Conservation (phyloP, 2,329 filamentous ascomycete species). For the Elsinoe ampelina region DNA sequence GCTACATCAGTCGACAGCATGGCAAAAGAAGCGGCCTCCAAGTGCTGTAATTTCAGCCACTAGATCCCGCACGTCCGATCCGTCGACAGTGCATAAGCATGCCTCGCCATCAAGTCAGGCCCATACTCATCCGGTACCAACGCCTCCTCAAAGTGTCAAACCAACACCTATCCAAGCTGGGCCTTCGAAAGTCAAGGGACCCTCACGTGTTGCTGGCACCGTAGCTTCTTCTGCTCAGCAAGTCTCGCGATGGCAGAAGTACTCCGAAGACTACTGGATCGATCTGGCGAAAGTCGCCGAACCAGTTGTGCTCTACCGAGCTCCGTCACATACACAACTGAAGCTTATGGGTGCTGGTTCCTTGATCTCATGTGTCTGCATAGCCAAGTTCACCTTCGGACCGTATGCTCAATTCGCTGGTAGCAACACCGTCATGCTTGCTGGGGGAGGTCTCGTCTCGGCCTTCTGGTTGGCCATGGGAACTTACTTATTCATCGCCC, state of each 20-base stretch:
- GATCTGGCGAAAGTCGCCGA: background rate
- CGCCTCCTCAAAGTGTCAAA: no score
- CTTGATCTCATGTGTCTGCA: conserved; percentile 5
- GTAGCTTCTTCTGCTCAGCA: background rate
- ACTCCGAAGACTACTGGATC: background rate
- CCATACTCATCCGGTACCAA: no score
- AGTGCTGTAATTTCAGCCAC: background rate
- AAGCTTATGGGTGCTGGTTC: background rate
- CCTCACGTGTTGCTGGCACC: background rate
- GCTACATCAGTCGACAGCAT: background rate
- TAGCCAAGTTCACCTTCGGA: conserved; percentile 8
- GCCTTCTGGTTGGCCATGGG: background rate
- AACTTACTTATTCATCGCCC: background rate
- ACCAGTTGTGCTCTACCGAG: conserved; percentile 12
- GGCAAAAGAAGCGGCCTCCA: background rate
- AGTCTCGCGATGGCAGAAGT: background rate
- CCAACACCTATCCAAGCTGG: background rate
- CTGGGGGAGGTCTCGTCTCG: background rate
- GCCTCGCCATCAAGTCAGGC: no score
- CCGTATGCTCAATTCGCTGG: conserved; percentile 4
- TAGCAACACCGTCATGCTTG: background rate
- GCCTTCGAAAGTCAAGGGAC: background rate
- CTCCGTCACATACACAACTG: conserved; percentile 6
- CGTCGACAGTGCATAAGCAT: background rate
- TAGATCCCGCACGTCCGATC: background rate